A percentile compares a stretch with the other conserved stretches of the same genome.
Evolutionary conservation across 2,329 filamentous ascomycete genomes (phyloP).

Genomic region (Cadophora sp.): DNA sequence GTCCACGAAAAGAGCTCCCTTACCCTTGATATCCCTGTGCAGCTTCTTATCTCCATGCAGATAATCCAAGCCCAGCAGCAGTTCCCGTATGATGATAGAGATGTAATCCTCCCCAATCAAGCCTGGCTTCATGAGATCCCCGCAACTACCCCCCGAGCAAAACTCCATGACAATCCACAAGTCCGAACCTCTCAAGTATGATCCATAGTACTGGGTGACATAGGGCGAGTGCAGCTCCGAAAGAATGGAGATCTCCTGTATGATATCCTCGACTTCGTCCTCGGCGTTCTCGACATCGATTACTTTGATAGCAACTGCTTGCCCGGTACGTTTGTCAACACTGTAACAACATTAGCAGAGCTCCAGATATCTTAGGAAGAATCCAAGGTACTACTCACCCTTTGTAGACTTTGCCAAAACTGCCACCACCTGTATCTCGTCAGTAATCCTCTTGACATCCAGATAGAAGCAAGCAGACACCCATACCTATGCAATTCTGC

Average conservation of each 20-base stretch:
- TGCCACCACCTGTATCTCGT: conserved; percentile 76
- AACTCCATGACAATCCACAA: conserved; percentile 99
- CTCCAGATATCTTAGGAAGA: conserved; percentile 19
- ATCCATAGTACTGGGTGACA: conserved; percentile 97
- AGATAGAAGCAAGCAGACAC: conserved; percentile 16
- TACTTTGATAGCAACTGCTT: conserved; percentile 96
- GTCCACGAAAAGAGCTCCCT: conserved; percentile 33
- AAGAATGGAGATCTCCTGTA: conserved; percentile 97
- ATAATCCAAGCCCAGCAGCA: conserved; percentile 90
- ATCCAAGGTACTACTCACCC: conserved; percentile 62
- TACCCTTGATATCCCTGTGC: conserved; percentile 95
- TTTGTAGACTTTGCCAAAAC: conserved; percentile 99
- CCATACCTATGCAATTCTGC: conserved; percentile 83
- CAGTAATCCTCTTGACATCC: conserved; percentile 35
- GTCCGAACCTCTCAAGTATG: conserved; percentile 93
- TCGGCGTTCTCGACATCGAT: conserved; percentile 99
- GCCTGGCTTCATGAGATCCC: conserved; percentile 94
- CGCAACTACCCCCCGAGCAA: conserved; percentile 95
- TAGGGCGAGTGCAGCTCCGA: conserved; percentile 95
- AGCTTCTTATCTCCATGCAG: conserved; percentile 95
- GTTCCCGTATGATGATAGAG: conserved; percentile 89
- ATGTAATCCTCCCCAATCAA: conserved; percentile 94
- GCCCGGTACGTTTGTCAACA: conserved; percentile 90
- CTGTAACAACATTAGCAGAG: conserved; percentile 53
- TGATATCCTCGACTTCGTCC: conserved; percentile 99